A percentile compares a stretch with the other conserved stretches of the same genome.
phyloP scores from a whole-genome alignment of 2,329 filamentous ascomycete species.

The Grosmannia penicillata region DNA sequence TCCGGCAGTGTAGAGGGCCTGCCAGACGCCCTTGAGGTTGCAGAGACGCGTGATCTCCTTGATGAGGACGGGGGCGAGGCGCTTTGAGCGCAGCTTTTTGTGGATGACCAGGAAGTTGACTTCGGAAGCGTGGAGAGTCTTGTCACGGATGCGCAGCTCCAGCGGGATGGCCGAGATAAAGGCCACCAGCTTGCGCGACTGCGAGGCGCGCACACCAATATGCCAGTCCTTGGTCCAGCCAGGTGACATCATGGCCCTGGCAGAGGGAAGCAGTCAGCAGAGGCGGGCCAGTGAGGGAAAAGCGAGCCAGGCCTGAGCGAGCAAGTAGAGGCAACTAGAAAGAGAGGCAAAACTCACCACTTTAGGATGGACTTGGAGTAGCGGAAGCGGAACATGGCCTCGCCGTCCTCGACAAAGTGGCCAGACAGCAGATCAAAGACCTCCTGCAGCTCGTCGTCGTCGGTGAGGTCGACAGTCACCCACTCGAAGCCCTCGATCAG shows the following conservation, averaged over 20 bases:
- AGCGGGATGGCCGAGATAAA: conserved; percentile 93
- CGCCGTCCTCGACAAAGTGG: conserved; percentile 94
- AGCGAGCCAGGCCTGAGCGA: too few species aligned
- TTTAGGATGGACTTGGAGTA: conserved; percentile 81
- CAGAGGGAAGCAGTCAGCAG: conserved; percentile 1
- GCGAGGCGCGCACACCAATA: conserved; percentile 73
- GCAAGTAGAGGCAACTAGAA: not conserved
- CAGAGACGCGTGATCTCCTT: conserved; percentile 93
- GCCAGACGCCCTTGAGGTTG: conserved; percentile 75
- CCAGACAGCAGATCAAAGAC: conserved; percentile 82
- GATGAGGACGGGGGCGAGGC: conserved; percentile 85
- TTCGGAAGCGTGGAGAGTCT: conserved; percentile 65
- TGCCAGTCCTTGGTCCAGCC: conserved; percentile 94
- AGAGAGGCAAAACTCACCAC: conserved; percentile 58
- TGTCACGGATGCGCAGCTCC: conserved; percentile 63
- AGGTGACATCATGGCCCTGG: conserved; percentile 81
- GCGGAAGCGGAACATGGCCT: conserved; percentile 95
- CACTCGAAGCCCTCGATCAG: conserved; percentile 82
- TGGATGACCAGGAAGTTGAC: conserved; percentile 98
- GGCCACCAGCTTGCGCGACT: conserved; percentile 77
- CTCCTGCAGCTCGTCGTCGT: conserved; percentile 69
- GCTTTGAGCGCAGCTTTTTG: conserved; percentile 91
- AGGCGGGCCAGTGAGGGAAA: not conserved
- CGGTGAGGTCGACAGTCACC: conserved; percentile 75
- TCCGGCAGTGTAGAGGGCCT: conserved; percentile 91